phyloP scores from a whole-genome alignment of 2,329 filamentous ascomycete genomes.

The Dactylonectria estremocensis region DNA sequence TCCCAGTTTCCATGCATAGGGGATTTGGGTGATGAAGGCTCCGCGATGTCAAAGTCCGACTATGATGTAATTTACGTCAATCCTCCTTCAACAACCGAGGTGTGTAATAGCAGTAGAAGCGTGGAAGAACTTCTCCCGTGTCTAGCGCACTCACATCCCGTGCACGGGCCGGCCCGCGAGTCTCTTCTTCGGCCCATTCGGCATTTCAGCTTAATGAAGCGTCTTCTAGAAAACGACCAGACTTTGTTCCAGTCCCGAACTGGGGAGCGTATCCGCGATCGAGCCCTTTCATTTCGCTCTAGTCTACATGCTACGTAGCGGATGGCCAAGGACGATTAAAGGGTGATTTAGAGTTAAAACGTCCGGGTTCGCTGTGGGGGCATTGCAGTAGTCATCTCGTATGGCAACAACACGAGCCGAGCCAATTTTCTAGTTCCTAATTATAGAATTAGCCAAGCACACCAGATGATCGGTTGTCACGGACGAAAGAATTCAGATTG shows the following conservation, averaged over 20 bases:
- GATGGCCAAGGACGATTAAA: background rate
- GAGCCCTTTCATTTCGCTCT: background rate
- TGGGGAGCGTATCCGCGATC: background rate
- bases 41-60: too few relatives aligned
- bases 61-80: background rate
- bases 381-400: background rate
- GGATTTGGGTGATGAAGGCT: too few relatives aligned
- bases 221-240: background rate
- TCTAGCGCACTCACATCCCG: conserved; percentile 1
- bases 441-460: conserved; percentile 1
- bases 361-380: background rate
- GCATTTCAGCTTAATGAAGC: background rate
- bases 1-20: too few relatives aligned
- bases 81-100: background rate
- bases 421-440: background rate
- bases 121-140: background rate
- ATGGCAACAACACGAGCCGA: conserved; percentile 1
- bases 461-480: background rate
- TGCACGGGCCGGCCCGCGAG: background rate
- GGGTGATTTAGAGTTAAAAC: background rate
- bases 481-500: background rate
- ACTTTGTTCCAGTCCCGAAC: background rate
- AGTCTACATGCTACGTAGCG: background rate
- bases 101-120: background rate
- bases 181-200: background rate